phyloP scores from a whole-genome alignment of 2,329 filamentous ascomycete genomes.

The Colletotrichum endophyticum region DNA sequence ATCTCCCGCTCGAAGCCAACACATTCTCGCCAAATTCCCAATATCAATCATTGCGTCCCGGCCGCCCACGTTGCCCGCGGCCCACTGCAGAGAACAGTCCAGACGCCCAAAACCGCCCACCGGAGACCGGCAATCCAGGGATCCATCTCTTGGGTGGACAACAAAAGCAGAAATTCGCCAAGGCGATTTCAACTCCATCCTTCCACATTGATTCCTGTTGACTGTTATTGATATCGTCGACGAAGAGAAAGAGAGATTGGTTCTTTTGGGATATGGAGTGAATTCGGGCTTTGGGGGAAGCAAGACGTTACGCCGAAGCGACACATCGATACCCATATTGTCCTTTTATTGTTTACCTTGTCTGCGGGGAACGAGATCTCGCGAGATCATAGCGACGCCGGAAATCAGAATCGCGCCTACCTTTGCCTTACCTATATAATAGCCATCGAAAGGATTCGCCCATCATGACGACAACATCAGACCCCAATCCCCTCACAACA shows the following conservation, averaged over 20 bases:
- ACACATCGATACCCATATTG: neutral
- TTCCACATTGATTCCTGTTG: neutral
- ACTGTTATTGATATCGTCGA: neutral
- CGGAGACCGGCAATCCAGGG: neutral
- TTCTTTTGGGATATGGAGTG: neutral
- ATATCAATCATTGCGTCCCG: neutral
- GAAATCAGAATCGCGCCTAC: neutral
- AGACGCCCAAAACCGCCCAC: neutral
- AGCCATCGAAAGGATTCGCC: neutral
- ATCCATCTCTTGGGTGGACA: neutral
- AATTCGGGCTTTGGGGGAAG: neutral
- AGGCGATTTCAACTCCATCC: neutral
- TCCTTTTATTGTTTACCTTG: neutral
- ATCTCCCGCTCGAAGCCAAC: neutral
- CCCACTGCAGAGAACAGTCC: neutral
- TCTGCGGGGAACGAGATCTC: neutral
- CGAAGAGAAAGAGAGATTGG: neutral
- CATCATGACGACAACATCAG: constrained; percentile 4
- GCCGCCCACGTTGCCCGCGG: neutral
- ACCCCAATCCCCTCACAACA: constrained; percentile 5
- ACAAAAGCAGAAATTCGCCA: neutral
- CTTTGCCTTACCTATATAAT: neutral
- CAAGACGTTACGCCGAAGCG: neutral
- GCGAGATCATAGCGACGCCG: neutral
- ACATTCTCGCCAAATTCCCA: neutral